Percentiles rank a stretch among this genome's conserved stretches.
These are phyloP conservation scores for Hydrangea macrophylla DNA, from an alignment of 148 eudicot genomes.

Conservation along the genomic window DNA sequence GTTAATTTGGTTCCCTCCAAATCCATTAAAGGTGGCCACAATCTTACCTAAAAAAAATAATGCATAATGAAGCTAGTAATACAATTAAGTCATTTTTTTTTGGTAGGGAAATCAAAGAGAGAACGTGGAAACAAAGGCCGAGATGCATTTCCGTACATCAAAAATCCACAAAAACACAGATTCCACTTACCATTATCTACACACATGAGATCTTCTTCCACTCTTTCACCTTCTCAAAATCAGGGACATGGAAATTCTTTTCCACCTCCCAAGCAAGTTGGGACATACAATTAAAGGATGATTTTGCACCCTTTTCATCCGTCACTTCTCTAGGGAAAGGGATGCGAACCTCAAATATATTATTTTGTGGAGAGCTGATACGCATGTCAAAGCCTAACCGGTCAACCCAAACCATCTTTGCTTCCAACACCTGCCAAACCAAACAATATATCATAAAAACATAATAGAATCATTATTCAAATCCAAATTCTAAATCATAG, in stretches of 20 bases:
- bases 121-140: neutral
- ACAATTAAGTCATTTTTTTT: neutral
- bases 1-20: conserved; percentile 3
- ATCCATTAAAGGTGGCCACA: neutral
- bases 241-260: conserved; percentile 61
- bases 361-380: conserved; percentile 48
- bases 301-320: conserved; percentile 83
- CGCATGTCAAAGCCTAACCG: conserved; percentile 89
- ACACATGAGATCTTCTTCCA: conserved; percentile 55
- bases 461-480: neutral
- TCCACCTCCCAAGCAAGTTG: conserved; percentile 98
- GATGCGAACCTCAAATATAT: conserved; percentile 67
- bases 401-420: conserved; percentile 90
- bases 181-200: conserved; percentile 24
- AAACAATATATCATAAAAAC: neutral
- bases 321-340: conserved; percentile 94
- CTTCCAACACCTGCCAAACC: conserved; percentile 60
- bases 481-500: neutral
- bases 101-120: neutral
- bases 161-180: neutral
- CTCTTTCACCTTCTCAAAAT: conserved; percentile 67
- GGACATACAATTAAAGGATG: conserved; percentile 94
- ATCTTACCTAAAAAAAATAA: neutral
- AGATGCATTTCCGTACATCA: neutral
- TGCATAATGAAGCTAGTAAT: neutral